phyloP scores from a whole-genome alignment of 1,284 basidiomycete genomes.

The Ceratobasidium sp. region DNA sequence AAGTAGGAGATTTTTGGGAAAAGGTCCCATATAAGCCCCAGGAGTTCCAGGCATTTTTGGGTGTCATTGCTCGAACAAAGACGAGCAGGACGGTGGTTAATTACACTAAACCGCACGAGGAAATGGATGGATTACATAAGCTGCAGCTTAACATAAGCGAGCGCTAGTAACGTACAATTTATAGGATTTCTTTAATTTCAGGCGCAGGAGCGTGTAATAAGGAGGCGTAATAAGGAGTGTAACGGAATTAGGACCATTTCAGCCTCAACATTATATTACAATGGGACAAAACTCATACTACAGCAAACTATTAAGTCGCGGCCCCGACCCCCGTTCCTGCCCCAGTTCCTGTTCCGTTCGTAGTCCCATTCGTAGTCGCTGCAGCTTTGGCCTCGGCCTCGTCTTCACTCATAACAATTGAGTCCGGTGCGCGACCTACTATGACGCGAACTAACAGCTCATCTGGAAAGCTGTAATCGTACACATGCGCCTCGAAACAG shows the following conservation, averaged over 20 bases:
- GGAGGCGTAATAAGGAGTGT: too few species aligned
- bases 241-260: too few species aligned
- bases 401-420: background rate
- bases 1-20: background rate
- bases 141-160: background rate
- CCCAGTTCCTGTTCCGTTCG: too few species aligned
- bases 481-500: background rate
- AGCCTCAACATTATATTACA: too few species aligned
- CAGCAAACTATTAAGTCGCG: too few species aligned
- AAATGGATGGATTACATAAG: background rate
- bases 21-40: background rate
- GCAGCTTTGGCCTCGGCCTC: too few species aligned
- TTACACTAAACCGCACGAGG: background rate
- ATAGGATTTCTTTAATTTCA: too few species aligned
- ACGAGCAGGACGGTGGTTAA: background rate
- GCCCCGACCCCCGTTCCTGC: too few species aligned
- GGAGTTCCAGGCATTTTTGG: background rate
- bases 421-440: background rate
- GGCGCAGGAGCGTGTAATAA: too few species aligned
- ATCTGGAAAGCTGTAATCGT: constrained; percentile 1
- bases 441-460: background rate
- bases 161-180: background rate
- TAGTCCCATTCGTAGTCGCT: too few species aligned
- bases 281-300: too few species aligned
- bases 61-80: background rate